phyloP scores from a whole-genome alignment of 2,329 filamentous ascomycete species.

The Niveomyces coronatus region DNA sequence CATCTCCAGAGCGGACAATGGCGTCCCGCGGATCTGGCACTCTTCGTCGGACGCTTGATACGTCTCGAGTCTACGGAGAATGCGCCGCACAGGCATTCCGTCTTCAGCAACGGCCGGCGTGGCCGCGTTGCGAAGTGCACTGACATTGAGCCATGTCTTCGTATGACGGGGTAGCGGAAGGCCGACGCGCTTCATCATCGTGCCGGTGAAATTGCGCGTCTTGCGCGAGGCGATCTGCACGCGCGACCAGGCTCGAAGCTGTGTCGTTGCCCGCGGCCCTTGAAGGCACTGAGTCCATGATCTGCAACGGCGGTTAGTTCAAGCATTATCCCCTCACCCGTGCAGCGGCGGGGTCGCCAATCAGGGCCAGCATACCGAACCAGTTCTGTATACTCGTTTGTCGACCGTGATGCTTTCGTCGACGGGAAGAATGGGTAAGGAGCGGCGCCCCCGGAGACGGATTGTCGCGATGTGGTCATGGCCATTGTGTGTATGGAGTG shows the following conservation, averaged over 20 bases:
- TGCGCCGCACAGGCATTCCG: constrained; percentile 7
- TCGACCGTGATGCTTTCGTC: too few species aligned
- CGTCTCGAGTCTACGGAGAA: constrained; percentile 6
- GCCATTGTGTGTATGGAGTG: too few species aligned
- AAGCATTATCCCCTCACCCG: too few species aligned
- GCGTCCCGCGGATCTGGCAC: constrained; percentile 5
- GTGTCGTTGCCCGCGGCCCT: constrained; percentile 13
- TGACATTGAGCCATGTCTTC: constrained; percentile 1
- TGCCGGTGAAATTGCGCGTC: constrained; percentile 15
- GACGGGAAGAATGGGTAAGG: too few species aligned
- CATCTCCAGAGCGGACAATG: constrained; percentile 12
- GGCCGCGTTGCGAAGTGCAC: neutral
- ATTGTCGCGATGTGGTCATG: too few species aligned
- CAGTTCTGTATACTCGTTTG: too few species aligned
- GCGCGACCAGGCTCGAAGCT: constrained; percentile 22
- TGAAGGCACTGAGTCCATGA: constrained; percentile 15
- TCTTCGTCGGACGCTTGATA: constrained; percentile 7
- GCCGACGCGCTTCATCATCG: constrained; percentile 24
- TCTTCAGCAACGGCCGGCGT: neutral
- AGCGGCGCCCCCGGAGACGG: too few species aligned
- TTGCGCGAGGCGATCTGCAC: constrained; percentile 17
- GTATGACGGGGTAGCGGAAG: constrained; percentile 8
- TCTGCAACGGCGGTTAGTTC: constrained; percentile 10
- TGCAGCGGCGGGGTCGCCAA: too few species aligned
- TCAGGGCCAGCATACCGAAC: too few species aligned